Base-by-base conservation (phyloP, 2,329 filamentous ascomycete genomes). In the Plectosphaerella sp. region DNA sequence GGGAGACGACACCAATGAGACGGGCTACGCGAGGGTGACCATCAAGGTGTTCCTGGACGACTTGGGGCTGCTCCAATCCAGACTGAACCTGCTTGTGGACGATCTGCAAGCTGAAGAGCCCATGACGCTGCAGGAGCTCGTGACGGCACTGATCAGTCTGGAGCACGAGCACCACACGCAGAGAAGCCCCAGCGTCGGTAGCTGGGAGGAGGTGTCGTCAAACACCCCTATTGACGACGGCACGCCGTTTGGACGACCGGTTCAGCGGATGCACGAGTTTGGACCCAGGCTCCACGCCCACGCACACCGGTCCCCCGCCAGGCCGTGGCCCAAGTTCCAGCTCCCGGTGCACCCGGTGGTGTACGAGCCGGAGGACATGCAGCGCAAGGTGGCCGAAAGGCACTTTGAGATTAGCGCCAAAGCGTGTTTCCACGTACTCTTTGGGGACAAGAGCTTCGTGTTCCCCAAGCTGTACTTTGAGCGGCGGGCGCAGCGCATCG, bases 31-130 rank as follows among this genome's bases (percentile, higher is more conserved):
- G 4, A 80, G 90, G 49, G 82, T 97, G 54, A 93, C 89, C 0
- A 83, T 99, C 64, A 97, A 96, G 72, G 89, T 90, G 0, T 99
- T 97, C 73, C 75, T 99, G 22, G 93, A 97, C 60, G 88, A 94
- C 22, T 76, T 97, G 43, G 82, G 83, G 56, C 77, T 97, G 6
- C 78, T 99, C 5, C 89, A 96, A 63, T 81, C 86, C 46, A 85
- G 94, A 16, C 75, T 99, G 15, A 95, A 96, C 64, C 88, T 91
- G 56, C 72, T 99, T 25, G 84, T 97, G 3, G 88, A 89, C 61
- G 89, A 94, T 58, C 81, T 89, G 3, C 84, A 89, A 53, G 80
- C 88, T 1, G 85, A 88, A 43, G 82, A 89, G 60, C 83, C 86
- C 2, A 80, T 85, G 66, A 77, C 78, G 4, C 71, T 92, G 2